Evolutionary conservation across 352 stramenopile species (phyloP).

Genomic region (Pythium chondricola): DNA sequence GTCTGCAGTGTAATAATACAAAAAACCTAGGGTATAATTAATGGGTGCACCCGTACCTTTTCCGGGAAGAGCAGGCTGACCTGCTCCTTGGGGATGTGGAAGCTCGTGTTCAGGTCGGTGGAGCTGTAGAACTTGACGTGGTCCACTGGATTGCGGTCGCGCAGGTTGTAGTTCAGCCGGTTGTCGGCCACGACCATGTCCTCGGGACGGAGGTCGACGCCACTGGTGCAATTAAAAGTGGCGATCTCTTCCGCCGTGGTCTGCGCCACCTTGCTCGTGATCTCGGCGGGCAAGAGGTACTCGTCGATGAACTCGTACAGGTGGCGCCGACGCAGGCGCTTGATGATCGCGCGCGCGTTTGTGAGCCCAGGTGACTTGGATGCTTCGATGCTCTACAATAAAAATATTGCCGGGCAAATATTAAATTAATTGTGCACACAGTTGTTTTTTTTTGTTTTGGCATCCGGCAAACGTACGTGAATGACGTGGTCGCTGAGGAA

Average conservation of each 20-base stretch:
- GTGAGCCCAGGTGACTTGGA: slow-evolving; percentile 53
- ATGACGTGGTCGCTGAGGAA: slow-evolving; percentile 74
- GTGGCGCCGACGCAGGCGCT: slow-evolving; percentile 58
- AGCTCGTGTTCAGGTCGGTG: slow-evolving; percentile 48
- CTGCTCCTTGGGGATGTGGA: slow-evolving; percentile 76
- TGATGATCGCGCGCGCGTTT: slow-evolving; percentile 54
- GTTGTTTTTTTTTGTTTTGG: neutral
- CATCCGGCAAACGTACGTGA: slow-evolving; percentile 29
- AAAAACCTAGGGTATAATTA: no score
- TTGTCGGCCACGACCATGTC: slow-evolving; percentile 82
- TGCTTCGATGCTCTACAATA: slow-evolving; percentile 55
- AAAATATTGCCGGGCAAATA: slow-evolving; percentile 1
- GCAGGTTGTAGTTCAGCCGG: slow-evolving; percentile 80
- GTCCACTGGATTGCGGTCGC: slow-evolving; percentile 79
- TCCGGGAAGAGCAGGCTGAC: slow-evolving; percentile 78
- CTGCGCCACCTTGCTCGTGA: slow-evolving; percentile 44
- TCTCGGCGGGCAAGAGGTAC: slow-evolving; percentile 50
- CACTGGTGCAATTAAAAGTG: slow-evolving; percentile 33
- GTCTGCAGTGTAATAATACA: no score
- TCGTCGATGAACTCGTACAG: slow-evolving; percentile 87
- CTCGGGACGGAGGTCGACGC: slow-evolving; percentile 39
- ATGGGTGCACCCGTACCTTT: slow-evolving; percentile 35
- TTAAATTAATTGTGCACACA: neutral
- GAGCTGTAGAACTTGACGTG: slow-evolving; percentile 80
- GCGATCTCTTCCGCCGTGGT: slow-evolving; percentile 58